A percentile compares a stretch with the other conserved stretches of the same genome.
Conservation (phyloP, 148 eudicot genomes). For the Rheum nobile region DNA sequence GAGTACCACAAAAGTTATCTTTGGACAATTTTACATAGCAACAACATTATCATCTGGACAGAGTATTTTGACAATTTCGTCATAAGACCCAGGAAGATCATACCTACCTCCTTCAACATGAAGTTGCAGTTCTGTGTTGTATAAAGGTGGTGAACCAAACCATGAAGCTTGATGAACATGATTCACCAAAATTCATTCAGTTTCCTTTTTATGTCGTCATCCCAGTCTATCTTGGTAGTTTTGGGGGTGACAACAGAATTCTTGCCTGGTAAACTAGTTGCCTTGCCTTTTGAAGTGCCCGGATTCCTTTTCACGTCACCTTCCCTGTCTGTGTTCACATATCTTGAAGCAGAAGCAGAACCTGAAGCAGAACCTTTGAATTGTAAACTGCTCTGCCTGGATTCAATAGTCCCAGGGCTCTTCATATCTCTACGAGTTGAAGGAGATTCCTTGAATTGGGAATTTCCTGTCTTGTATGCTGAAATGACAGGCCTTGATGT, state of each 20-base stretch:
- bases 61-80: background rate
- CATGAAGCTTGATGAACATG: background rate
- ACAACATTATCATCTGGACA: background rate
- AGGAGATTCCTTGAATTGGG: background rate
- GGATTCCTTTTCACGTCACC: background rate
- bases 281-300: constrained; percentile 1
- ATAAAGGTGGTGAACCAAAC: background rate
- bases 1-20: background rate
- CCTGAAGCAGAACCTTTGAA: background rate
- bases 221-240: background rate
- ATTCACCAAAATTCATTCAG: background rate
- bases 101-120: background rate
- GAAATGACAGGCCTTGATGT: background rate
- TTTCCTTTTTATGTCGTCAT: background rate
- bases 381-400: background rate
- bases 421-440: background rate
- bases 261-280: background rate
- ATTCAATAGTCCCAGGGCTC: background rate
- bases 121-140: constrained; percentile 1
- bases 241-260: background rate
- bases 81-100: background rate
- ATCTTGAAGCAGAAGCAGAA: background rate
- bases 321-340: background rate
- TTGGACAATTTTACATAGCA: background rate
- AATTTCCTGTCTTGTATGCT: background rate